phyloP scores from a whole-genome alignment of 1,284 basidiomycete genomes.

The Porodaedalea pini region DNA sequence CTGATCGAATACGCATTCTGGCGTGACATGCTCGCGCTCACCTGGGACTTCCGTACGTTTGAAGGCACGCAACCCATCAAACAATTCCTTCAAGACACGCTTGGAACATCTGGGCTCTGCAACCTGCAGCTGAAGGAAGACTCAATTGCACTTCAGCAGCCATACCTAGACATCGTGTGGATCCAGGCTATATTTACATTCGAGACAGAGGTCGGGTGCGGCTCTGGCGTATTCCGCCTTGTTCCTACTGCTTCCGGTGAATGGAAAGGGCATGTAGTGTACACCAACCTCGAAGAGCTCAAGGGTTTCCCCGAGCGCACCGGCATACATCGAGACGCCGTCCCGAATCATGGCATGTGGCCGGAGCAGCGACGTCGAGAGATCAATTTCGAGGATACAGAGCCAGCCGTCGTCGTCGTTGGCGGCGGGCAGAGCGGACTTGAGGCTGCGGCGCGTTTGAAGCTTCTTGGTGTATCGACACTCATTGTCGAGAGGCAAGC shows the following conservation, averaged over 20 bases:
- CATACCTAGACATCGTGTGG: conserved; percentile 57
- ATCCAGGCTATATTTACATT: conserved; percentile 58
- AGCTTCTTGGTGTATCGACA: conserved; percentile 47
- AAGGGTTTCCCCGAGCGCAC: conserved; percentile 46
- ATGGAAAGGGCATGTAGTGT: conserved; percentile 59
- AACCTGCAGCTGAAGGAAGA: conserved; percentile 41
- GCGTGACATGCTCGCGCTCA: conserved; percentile 60
- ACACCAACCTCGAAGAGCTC: conserved; percentile 57
- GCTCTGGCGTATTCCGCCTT: conserved; percentile 51
- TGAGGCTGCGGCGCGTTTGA: conserved; percentile 55
- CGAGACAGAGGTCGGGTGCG: conserved; percentile 46
- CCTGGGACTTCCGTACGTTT: conserved; percentile 67
- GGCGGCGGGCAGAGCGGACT: conserved; percentile 69
- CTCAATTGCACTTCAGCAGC: conserved; percentile 37
- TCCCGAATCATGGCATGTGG: conserved; percentile 43
- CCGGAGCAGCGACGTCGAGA: conserved; percentile 38
- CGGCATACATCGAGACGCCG: conserved; percentile 36
- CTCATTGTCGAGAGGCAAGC: conserved; percentile 53
- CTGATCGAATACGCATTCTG: conserved; percentile 48
- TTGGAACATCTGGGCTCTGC: conserved; percentile 35
- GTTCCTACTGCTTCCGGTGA: conserved; percentile 44
- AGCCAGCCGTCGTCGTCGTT: conserved; percentile 51
- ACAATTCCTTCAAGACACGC: conserved; percentile 44
- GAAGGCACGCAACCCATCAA: conserved; percentile 40
- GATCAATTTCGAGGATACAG: conserved; percentile 35